Conservation (phyloP, 2,329 filamentous ascomycete species). For the Apiospora rasikravindrae region DNA sequence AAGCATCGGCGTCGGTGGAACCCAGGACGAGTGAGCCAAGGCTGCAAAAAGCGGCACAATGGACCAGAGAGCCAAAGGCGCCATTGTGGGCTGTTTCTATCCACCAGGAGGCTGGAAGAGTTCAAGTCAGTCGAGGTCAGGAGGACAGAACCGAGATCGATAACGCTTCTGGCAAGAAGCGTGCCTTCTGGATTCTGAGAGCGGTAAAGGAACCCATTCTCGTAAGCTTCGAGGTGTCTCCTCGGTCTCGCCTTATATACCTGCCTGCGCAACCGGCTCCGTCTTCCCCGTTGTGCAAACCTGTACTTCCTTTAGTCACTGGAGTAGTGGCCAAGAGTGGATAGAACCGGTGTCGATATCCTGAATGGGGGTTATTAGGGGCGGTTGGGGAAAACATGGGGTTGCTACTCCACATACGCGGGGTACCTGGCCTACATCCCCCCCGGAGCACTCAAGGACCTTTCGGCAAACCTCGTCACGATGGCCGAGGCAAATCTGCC, state of each 20-base stretch:
- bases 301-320: not conserved
- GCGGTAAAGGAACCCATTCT: not conserved
- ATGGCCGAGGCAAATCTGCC: not conserved
- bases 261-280: slow-evolving; percentile 4
- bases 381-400: slow-evolving; percentile 17
- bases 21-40: slow-evolving; percentile 28
- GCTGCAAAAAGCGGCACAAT: slow-evolving; percentile 27
- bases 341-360: slow-evolving; percentile 3
- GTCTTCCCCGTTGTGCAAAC: slow-evolving; percentile 7
- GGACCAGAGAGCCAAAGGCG: slow-evolving; percentile 11
- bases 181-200: not conserved
- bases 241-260: slow-evolving; percentile 7
- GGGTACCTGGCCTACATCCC: not conserved
- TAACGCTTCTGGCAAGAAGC: not conserved
- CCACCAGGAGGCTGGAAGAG: slow-evolving; percentile 10
- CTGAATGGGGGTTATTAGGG: slow-evolving; percentile 2
- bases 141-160: not conserved
- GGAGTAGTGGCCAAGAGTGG: slow-evolving; percentile 5
- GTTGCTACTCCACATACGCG: slow-evolving; percentile 4
- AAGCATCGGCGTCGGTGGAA: slow-evolving; percentile 23
- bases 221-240: not conserved
- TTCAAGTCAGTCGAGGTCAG: slow-evolving; percentile 3
- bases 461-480: slow-evolving; percentile 9
- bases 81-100: slow-evolving; percentile 27
- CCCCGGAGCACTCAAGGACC: not conserved